Evolutionary conservation across 148 eudicot genomes (phyloP), one percentile per base, ranked within the genome.

Genomic region (Cornus florida): DNA sequence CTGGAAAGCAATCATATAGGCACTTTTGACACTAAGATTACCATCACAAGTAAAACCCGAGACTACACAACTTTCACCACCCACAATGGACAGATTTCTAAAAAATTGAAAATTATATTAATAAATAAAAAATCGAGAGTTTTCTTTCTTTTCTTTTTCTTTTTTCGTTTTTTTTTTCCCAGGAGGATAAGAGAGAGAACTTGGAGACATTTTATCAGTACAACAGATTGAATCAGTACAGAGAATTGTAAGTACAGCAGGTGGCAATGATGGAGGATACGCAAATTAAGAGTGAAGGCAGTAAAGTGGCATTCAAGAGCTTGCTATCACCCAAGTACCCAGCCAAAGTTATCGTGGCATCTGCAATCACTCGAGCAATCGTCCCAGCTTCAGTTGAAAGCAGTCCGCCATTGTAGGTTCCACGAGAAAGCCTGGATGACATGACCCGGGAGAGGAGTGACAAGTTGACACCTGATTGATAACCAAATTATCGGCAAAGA

Each of bases 341-440:
- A 8, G 92, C 89, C 48, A 93, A 35, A 19, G 99, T 95, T 69
- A 95, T 95, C 2, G 99, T 91, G n/a, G 72, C 94, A 80, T 95
- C 99, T 57, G 99, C 97, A 78, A 93, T 85, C 67, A 95, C 99
- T 78, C 99, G 86, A 3, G 99, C 99, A 24, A 95, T 79, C 5
- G 99, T 95, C 68, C 99, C 99, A 1, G 99, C 99, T 89, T 95
- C 99, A 0, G 99, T 95, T 10, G 99, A 95, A 39, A 95, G 84
- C 31, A 95, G 77, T 24, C 99, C 99, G 2, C 99, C 97, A 43
- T 95, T 95, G 88, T 89, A 95, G 19, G 99, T 95, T 73, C 99
- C 99, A 46, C 99, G 92, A 69, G 97, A 87, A 73, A 95, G 95
- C 82, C 99, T 85, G 3, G 97, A 95, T 70, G 99, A 93, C 99